Evolutionary conservation across 805 yeast genomes (phyloP).

Genomic region (Sungouiella blattae): DNA sequence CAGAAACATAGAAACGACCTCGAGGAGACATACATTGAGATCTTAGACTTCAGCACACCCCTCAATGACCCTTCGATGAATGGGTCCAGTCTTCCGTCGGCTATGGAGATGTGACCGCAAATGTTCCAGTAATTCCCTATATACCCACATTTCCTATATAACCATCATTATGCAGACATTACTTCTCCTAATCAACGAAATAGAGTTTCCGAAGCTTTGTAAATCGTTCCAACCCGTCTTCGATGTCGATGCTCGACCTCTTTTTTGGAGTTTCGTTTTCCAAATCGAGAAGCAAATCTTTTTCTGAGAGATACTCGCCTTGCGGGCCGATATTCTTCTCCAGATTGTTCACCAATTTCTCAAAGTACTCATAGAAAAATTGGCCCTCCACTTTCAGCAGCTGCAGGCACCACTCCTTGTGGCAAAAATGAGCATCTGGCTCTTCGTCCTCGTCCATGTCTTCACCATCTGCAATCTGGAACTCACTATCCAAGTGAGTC

Average conservation of each 20-base stretch:
- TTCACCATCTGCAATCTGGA: conserved; percentile 5
- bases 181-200: conserved; percentile 15
- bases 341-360: conserved; percentile 19
- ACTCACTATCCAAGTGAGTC: not conserved
- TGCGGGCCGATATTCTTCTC: conserved; percentile 21
- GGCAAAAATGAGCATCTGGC: conserved; percentile 17
- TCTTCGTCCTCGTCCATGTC: conserved; percentile 14
- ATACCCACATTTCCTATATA: too few relatives aligned
- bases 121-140: too few relatives aligned
- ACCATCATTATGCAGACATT: too few relatives aligned
- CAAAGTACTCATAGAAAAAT: conserved; percentile 20
- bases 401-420: conserved; percentile 36
- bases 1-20: conserved; percentile 53
- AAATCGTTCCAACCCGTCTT: conserved; percentile 31
- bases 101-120: not conserved
- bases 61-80: conserved; percentile 2
- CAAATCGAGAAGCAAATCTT: not conserved
- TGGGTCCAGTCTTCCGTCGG: not conserved
- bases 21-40: conserved; percentile 68
- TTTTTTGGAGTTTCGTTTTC: conserved; percentile 11
- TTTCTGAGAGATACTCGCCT: conserved; percentile 18
- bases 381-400: conserved; percentile 11
- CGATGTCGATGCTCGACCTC: conserved; percentile 24
- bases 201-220: conserved; percentile 34
- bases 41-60: conserved; percentile 66